Conservation (phyloP, 352 stramenopile genomes). For the Phytopythium chamaehyphon region DNA sequence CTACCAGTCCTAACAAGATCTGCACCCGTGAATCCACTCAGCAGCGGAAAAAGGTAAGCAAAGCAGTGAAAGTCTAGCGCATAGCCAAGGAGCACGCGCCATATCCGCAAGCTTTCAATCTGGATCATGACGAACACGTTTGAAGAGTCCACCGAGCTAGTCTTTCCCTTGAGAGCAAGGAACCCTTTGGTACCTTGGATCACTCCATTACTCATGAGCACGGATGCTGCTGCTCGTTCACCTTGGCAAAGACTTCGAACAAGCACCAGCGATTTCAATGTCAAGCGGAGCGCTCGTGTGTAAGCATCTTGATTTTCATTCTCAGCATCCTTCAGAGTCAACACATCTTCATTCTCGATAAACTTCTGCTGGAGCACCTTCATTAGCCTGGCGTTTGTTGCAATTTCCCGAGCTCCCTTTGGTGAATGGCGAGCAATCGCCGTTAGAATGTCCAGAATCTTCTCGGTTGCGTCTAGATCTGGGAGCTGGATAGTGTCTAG, state of each 20-base stretch:
- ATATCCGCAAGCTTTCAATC: conserved; percentile 55
- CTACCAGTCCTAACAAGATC: conserved; percentile 9
- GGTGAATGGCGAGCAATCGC: conserved; percentile 48
- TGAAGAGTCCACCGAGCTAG: background rate
- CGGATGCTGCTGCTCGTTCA: conserved; percentile 30
- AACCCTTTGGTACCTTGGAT: conserved; percentile 63
- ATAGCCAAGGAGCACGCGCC: conserved; percentile 60
- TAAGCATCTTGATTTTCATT: conserved; percentile 15
- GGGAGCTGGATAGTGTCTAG: conserved; percentile 42
- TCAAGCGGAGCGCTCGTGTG: conserved; percentile 29
- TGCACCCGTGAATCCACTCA: conserved; percentile 31
- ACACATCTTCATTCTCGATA: conserved; percentile 44
- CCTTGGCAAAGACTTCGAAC: conserved; percentile 47
- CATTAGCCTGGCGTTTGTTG: conserved; percentile 36
- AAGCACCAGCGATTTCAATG: conserved; percentile 36
- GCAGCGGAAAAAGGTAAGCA: conserved; percentile 52
- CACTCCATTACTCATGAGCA: conserved; percentile 33
- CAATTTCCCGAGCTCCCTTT: conserved; percentile 36
- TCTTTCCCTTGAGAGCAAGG: conserved; percentile 33
- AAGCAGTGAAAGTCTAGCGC: conserved; percentile 68
- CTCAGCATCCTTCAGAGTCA: conserved; percentile 14
- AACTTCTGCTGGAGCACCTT: conserved; percentile 42
- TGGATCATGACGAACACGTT: conserved; percentile 33
- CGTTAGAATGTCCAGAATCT: conserved; percentile 57
- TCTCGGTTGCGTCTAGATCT: conserved; percentile 31